phyloP scores from a whole-genome alignment of 495 filamentous ascomycete genomes.

The Umbilicaria muhlenbergii region DNA sequence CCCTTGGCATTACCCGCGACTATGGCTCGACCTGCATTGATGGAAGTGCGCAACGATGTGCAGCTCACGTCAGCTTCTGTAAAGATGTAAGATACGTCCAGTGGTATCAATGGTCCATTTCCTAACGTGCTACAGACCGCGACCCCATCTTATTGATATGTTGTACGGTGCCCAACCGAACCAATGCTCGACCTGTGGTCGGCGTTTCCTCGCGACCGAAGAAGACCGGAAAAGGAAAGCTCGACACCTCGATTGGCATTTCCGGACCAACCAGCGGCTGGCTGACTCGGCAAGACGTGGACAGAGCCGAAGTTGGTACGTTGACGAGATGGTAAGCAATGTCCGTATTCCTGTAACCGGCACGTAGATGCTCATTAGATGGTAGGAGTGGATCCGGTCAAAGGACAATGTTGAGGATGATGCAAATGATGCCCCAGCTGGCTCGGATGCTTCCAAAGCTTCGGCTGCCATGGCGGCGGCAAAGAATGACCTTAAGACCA shows the following conservation, averaged over 20 bases:
- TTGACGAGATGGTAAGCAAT: slow-evolving; percentile 65
- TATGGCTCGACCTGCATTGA: slow-evolving; percentile 3
- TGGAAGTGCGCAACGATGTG: slow-evolving; percentile 34
- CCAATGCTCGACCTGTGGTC: slow-evolving; percentile 79
- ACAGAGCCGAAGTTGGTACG: slow-evolving; percentile 83
- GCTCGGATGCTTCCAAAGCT: slow-evolving; percentile 19
- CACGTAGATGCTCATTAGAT: slow-evolving; percentile 3
- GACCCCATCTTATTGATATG: slow-evolving; percentile 50
- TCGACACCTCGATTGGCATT: slow-evolving; percentile 97
- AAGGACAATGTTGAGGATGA: slow-evolving; percentile 56
- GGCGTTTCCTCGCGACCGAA: slow-evolving; percentile 62
- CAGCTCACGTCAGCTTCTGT: slow-evolving; percentile 57
- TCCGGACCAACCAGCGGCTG: slow-evolving; percentile 80
- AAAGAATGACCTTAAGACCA: slow-evolving; percentile 45
- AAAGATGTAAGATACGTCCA: slow-evolving; percentile 47
- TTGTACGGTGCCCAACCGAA: slow-evolving; percentile 70
- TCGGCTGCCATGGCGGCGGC: slow-evolving; percentile 22
- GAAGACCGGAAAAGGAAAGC: slow-evolving; percentile 72
- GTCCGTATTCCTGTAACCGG: slow-evolving; percentile 5
- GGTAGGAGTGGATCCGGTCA: slow-evolving; percentile 75
- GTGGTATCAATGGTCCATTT: slow-evolving; percentile 4
- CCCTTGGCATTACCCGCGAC: slow-evolving; percentile 10
- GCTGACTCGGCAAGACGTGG: slow-evolving; percentile 65
- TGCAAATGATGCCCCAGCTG: slow-evolving; percentile 25
- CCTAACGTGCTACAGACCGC: slow-evolving; percentile 40